Evolutionary conservation across 148 eudicot genomes (phyloP), one percentile per base, ranked within the genome.

Genomic region (Diospyros kaki): DNA sequence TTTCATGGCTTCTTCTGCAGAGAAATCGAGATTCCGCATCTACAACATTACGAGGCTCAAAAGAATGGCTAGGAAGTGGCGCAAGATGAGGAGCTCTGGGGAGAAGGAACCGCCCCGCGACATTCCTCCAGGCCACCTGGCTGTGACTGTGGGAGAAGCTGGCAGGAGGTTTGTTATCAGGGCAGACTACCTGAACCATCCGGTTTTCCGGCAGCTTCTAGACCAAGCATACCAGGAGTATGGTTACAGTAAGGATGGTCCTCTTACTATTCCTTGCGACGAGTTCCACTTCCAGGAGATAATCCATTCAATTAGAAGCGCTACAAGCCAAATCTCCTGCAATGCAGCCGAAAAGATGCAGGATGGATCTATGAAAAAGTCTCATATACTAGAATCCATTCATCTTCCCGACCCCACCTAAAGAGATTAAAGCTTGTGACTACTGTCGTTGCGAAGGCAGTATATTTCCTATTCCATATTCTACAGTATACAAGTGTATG

Each of bases 121-220:
- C 6, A 11, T 69, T 8, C 58, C 58, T 10, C 72, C n/a, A 68
- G 45, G 44, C 39, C 59, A 12, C 60, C 72, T 69, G 14, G 72
- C 72, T 1, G 72, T 69, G 72, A 69, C n/a, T 10, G 46, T 52
- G 8, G 72, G 72, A 60, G 18, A 72, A 72, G 55, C 43, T 4
- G 55, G 67, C 1, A 61, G 44, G 67, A 73, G 46, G 56, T 38
- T 73, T 61, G 40, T 60, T 14, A 60, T 12, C 18, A 50, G 5
- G 58, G 75, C 67, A 62, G 54, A 61, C 46, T 73, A 73, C 46
- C 75, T 73, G 67, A 61, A 38, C 68, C 67, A 73, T 62, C 58
- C 67, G 50, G 18, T 73, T 73, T 60, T 61, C 44, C 18, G 54
- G 75, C 51, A 73, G 67, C 54, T 61, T 40, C 67, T 48, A 48